Percentiles rank a stretch among this genome's conserved stretches.
These are phyloP conservation scores for Ormosia semicastrata DNA, from an alignment of 306 rosid genomes.

Conservation along the genomic window DNA sequence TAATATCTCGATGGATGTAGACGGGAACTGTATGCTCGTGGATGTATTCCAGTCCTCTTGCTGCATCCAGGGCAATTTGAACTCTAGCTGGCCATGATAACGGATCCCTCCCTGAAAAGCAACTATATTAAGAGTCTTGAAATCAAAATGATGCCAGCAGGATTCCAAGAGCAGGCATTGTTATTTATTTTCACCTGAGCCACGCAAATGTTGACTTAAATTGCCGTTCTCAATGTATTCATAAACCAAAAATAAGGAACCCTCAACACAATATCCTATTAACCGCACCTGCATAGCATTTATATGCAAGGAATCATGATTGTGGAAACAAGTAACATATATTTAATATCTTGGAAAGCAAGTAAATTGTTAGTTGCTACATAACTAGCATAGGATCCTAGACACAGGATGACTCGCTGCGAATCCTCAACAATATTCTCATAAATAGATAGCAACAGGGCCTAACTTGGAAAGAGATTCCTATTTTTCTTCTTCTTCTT, in stretches of 20 bases:
- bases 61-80: slow-evolving; percentile 76
- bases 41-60: slow-evolving; percentile 77
- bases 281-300: slow-evolving; percentile 53
- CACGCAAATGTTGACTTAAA: slow-evolving; percentile 63
- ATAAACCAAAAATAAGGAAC: slow-evolving; percentile 70
- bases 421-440: not conserved
- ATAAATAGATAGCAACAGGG: not conserved
- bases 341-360: slow-evolving; percentile 17
- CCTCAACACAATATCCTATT: slow-evolving; percentile 75
- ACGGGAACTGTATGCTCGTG: slow-evolving; percentile 87
- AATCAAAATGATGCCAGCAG: not conserved
- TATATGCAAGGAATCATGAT: slow-evolving; percentile 18
- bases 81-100: slow-evolving; percentile 70
- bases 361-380: slow-evolving; percentile 6
- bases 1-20: slow-evolving; percentile 76
- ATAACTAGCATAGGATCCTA: not conserved
- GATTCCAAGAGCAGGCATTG: not conserved
- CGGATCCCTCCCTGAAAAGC: slow-evolving; percentile 48
- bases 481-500: not conserved
- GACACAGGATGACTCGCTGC: not conserved
- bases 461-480: not conserved
- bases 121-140: slow-evolving; percentile 6
- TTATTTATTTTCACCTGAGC: slow-evolving; percentile 39
- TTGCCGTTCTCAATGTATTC: slow-evolving; percentile 77
- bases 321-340: not conserved